Evolutionary conservation across 768 basidiomycete genomes (phyloP).

Genomic region (Butyriboletus loyo): DNA sequence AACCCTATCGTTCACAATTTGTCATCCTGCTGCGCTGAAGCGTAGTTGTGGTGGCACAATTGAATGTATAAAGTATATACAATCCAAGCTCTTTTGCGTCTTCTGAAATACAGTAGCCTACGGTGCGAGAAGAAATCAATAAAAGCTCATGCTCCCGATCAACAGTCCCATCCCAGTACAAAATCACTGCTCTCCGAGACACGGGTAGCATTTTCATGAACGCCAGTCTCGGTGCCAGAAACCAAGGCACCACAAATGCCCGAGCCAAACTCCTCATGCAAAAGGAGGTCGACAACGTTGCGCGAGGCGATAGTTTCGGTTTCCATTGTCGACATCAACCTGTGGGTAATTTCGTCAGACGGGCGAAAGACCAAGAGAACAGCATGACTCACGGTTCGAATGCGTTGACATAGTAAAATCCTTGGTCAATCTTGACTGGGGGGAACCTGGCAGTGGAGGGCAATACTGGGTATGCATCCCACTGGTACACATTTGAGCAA

Average conservation of each 20-base stretch:
- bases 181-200: constrained; percentile 37
- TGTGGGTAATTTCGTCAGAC: constrained; percentile 23
- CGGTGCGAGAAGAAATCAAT: not conserved
- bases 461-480: constrained; percentile 78
- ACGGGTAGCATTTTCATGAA: constrained; percentile 11
- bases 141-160: constrained; percentile 11
- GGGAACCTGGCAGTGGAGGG: constrained; percentile 67
- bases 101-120: not conserved
- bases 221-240: constrained; percentile 21
- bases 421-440: constrained; percentile 70
- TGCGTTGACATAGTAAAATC: constrained; percentile 88
- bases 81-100: not conserved
- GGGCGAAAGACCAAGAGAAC: not conserved
- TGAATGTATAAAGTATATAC: not conserved
- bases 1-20: not conserved
- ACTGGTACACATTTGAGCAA: constrained; percentile 40
- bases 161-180: constrained; percentile 79
- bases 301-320: constrained; percentile 82
- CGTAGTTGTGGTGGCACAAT: not conserved
- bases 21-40: not conserved
- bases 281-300: constrained; percentile 76
- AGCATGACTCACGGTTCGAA: constrained; percentile 73
- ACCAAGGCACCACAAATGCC: constrained; percentile 60
- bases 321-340: constrained; percentile 92
- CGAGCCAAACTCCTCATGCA: constrained; percentile 67